Evolutionary conservation across 768 basidiomycete genomes (phyloP).

Genomic region (Pholiota conissans): DNA sequence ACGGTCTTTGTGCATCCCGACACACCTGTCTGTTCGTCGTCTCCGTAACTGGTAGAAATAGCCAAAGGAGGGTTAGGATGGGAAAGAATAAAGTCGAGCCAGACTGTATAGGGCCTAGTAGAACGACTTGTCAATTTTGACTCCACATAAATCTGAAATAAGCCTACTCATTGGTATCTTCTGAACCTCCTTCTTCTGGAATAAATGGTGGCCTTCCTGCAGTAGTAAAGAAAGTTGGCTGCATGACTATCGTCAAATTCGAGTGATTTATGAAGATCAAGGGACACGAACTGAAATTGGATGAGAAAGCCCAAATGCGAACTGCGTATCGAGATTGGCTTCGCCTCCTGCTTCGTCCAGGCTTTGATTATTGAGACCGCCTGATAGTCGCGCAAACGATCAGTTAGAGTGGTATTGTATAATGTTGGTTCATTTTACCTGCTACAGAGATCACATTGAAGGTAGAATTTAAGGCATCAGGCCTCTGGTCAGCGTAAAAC

Average conservation of each 20-base stretch:
- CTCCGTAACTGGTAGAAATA: conserved; percentile 74
- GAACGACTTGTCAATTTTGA: background rate
- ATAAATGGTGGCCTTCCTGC: conserved; percentile 62
- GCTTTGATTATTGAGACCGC: conserved; percentile 59
- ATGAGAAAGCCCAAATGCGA: conserved; percentile 58
- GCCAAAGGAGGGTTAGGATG: conserved; percentile 50
- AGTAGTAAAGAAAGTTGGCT: conserved; percentile 56
- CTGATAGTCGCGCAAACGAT: conserved; percentile 28
- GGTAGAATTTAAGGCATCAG: conserved; percentile 43
- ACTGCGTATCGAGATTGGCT: conserved; percentile 65
- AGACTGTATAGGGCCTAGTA: conserved; percentile 40
- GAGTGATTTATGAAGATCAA: background rate
- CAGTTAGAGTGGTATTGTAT: background rate
- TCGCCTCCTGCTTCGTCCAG: conserved; percentile 52
- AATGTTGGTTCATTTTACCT: conserved; percentile 29
- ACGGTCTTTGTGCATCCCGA: background rate
- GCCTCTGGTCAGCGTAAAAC: conserved; percentile 47
- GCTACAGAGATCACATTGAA: conserved; percentile 55
- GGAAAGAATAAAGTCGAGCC: conserved; percentile 57
- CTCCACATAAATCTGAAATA: background rate
- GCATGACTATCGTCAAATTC: background rate
- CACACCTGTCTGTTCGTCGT: conserved; percentile 68
- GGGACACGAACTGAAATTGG: conserved; percentile 42
- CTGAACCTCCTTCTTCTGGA: conserved; percentile 42
- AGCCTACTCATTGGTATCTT: conserved; percentile 38